Base-by-base conservation (phyloP, 495 filamentous ascomycete species). In the Annulohypoxylon nitens region DNA sequence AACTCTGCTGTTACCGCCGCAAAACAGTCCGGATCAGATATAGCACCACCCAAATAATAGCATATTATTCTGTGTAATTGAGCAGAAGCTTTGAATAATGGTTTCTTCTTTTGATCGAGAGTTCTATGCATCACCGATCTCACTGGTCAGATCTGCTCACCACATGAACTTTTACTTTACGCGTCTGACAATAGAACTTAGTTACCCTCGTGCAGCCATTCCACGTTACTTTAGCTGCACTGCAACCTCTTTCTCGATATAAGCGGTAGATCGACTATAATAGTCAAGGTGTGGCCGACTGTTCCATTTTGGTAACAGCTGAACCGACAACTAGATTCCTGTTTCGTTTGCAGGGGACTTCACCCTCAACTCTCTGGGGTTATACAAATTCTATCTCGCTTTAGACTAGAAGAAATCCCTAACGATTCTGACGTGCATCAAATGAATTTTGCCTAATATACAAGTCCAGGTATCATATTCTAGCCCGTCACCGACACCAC, bases 401-500 rank as follows among this genome's bases (percentile, higher is more conserved):
- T 4, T 58, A 39, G n/a, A 47, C 16, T 8, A 47, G n/a, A 47
- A 45, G 39, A 39, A 34, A 34, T 26, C 23, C 25, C 61, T 55
- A 53, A 62, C 18, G 26, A 62, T 71, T 61, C 64, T 75, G 59
- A 69, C 60, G 68, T 62, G 69, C 73, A 75, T 71, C 54, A 50
- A 41, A 48, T 55, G 47, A 20, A 30, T 75, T 71, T 41, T 71
- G 73, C 68, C 73, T 72, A 69, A 71, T 67, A 61, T 20, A 64
- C 2, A 43, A 67, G 51, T 64, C 48, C 65, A 61, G 59, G 48
- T 41, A 53, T 41, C 59, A 39, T 74, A 75, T 75, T 72, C 74
- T 71, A 65, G 64, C 67, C 68, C 71, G 61, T 74, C 67, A 48
- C 74, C 71, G 71, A 76, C 60, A 64, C 69, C 61, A 30, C 61